These are phyloP conservation scores for Backusella mclennaniae DNA, from an alignment of 192 early-diverging fungal genomes.

Conservation along the genomic window DNA sequence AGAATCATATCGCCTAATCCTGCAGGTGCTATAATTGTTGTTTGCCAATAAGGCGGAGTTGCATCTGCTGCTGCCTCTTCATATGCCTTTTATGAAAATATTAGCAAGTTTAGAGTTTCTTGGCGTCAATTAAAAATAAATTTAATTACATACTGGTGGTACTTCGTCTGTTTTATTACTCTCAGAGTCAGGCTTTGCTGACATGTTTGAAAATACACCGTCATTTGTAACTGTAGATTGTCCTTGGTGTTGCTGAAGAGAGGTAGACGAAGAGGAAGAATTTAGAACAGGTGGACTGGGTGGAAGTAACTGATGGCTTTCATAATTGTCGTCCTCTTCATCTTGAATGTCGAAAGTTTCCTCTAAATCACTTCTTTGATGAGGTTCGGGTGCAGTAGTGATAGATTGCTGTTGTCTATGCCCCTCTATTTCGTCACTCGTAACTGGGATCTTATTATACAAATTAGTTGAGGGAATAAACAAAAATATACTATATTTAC, in stretches of 20 bases:
- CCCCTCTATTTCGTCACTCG: not conserved
- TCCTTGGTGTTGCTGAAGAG: not conserved
- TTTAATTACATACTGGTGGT: slow-evolving; percentile 38
- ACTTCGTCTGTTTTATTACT: slow-evolving; percentile 35
- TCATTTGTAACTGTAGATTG: slow-evolving; percentile 24
- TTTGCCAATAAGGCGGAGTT: slow-evolving; percentile 66
- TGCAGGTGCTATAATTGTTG: slow-evolving; percentile 65
- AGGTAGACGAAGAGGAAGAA: not conserved
- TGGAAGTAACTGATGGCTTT: slow-evolving; percentile 6
- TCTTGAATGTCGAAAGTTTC: slow-evolving; percentile 3
- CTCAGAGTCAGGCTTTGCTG: slow-evolving; percentile 49
- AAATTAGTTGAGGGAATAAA: not conserved
- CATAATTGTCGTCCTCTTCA: not conserved
- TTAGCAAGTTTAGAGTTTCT: slow-evolving; percentile 1
- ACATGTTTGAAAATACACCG: slow-evolving; percentile 51
- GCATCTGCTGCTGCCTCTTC: slow-evolving; percentile 71
- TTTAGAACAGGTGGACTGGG: not conserved
- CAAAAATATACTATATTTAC: not conserved
- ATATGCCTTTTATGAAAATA: slow-evolving; percentile 47
- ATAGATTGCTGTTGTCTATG: not conserved
- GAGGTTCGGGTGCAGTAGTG: not conserved
- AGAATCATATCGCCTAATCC: slow-evolving; percentile 75
- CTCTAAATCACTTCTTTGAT: slow-evolving; percentile 12
- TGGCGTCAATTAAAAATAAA: not conserved
- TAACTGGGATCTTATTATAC: not conserved